Conservation (phyloP, 1,284 basidiomycete species). For the Puccinia polysora region DNA sequence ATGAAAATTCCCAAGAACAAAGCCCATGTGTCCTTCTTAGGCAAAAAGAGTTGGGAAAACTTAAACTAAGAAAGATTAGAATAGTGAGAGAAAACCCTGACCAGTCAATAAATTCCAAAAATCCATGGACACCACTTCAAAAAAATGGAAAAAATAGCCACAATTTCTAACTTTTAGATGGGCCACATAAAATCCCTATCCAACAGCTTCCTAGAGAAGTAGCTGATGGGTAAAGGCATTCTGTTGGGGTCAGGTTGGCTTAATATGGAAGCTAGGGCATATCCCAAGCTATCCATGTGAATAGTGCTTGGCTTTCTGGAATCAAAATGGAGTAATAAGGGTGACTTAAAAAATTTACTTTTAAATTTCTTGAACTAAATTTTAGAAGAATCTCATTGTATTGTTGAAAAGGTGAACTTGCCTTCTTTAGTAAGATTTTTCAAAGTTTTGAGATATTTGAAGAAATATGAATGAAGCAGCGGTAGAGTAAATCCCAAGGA, state of each 20-base stretch:
- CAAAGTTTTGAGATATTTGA: background rate
- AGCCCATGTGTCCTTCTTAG: background rate
- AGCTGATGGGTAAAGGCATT: background rate
- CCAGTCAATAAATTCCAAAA: background rate
- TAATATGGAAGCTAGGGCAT: background rate
- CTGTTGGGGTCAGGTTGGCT: background rate
- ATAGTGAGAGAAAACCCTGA: conserved; percentile 21
- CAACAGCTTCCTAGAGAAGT: conserved; percentile 37
- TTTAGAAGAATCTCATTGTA: background rate
- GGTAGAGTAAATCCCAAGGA: conserved; percentile 9
- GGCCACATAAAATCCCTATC: conserved; percentile 12
- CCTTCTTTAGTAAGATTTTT: background rate
- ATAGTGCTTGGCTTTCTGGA: background rate
- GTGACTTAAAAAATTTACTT: background rate
- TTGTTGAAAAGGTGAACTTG: background rate
- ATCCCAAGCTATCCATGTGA: background rate
- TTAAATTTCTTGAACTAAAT: background rate
- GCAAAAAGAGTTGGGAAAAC: background rate
- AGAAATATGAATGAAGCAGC: background rate
- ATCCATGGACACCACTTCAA: too few relatives aligned
- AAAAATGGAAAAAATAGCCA: background rate
- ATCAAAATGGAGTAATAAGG: conserved; percentile 2
- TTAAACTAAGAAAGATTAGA: conserved; percentile 17
- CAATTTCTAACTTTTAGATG: background rate
- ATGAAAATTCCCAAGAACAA: background rate